phyloP scores from a whole-genome alignment of 768 basidiomycete species.

The Candolleomyces efflorescens region DNA sequence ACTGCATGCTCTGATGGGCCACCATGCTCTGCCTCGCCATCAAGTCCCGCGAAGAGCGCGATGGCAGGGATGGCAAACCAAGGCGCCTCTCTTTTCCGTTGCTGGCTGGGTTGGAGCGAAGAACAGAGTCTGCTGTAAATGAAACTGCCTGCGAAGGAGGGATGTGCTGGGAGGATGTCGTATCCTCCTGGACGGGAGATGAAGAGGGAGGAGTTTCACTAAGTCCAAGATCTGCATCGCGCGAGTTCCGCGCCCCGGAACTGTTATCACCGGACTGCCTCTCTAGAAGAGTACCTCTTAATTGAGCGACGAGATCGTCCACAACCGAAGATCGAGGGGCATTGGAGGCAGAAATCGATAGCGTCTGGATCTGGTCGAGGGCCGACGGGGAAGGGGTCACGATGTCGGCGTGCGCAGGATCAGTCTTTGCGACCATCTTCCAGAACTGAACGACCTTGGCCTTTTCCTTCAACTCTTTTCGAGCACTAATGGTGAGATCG shows the following conservation, averaged over 20 bases:
- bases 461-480: conserved; percentile 36
- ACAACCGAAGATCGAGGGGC: neutral
- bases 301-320: conserved; percentile 3
- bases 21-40: neutral
- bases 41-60: neutral
- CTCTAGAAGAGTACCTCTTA: neutral
- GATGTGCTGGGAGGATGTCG: neutral
- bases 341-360: neutral
- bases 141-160: neutral
- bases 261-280: neutral
- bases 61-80: neutral
- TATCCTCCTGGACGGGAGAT: neutral
- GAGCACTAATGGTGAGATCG: conserved; percentile 38
- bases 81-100: neutral
- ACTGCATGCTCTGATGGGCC: neutral
- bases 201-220: neutral
- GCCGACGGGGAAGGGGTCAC: conserved; percentile 33
- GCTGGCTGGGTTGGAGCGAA: too few relatives aligned
- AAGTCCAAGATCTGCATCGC: neutral
- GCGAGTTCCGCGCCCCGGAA: neutral
- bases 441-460: conserved; percentile 37
- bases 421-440: conserved; percentile 37
- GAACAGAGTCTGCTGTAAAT: too few relatives aligned
- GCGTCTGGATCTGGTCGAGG: conserved; percentile 13
- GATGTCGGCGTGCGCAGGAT: conserved; percentile 16